Evolutionary conservation across 2,329 filamentous ascomycete genomes (phyloP).

Genomic region (Aspergillus floridensis): DNA sequence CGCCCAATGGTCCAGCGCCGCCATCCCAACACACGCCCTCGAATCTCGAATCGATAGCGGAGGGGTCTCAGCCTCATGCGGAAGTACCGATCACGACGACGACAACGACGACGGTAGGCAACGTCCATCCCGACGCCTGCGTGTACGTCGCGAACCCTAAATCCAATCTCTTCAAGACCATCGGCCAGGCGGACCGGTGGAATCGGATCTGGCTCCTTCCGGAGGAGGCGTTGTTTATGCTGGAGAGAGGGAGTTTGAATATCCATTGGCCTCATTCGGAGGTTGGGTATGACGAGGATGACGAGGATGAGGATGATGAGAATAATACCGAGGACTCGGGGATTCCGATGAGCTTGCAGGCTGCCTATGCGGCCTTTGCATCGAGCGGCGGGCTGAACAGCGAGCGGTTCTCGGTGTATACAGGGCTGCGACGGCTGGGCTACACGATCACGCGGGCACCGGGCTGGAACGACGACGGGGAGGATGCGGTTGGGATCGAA

Average conservation of each 20-base stretch:
- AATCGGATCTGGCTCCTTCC: slow-evolving; percentile 79
- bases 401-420: slow-evolving; percentile 84
- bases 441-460: slow-evolving; percentile 76
- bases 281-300: slow-evolving; percentile 25
- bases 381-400: slow-evolving; percentile 64
- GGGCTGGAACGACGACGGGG: slow-evolving; percentile 43
- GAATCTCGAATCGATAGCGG: slow-evolving; percentile 16
- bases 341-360: slow-evolving; percentile 85
- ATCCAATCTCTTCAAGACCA: slow-evolving; percentile 70
- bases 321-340: slow-evolving; percentile 50
- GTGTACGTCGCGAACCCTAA: slow-evolving; percentile 70
- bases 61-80: slow-evolving; percentile 5
- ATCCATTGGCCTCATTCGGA: slow-evolving; percentile 70
- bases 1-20: slow-evolving; percentile 53
- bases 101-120: slow-evolving; percentile 12
- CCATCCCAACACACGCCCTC: slow-evolving; percentile 13
- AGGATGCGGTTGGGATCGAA: slow-evolving; percentile 8
- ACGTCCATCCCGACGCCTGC: slow-evolving; percentile 34
- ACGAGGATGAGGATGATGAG: slow-evolving; percentile 39
- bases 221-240: slow-evolving; percentile 84
- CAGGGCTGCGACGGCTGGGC: slow-evolving; percentile 76
- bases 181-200: slow-evolving; percentile 66
- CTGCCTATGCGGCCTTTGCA: slow-evolving; percentile 81
- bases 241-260: slow-evolving; percentile 85
- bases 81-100: slow-evolving; percentile 13